phyloP scores from a whole-genome alignment of 257 asterid species.

The Leonotis leonurus region DNA sequence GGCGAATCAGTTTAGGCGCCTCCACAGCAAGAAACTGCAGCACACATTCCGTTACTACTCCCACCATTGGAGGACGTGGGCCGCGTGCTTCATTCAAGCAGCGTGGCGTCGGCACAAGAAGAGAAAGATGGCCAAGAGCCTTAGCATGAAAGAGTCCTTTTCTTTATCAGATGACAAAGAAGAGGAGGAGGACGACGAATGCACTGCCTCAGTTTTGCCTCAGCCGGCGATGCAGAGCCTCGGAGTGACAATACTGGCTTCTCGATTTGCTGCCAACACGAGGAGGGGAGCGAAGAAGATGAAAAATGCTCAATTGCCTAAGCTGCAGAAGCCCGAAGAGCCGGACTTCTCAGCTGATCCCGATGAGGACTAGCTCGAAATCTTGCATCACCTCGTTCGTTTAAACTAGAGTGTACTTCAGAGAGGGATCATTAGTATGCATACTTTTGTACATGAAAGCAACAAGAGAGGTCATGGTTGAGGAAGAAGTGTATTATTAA shows the following conservation, averaged over 20 bases:
- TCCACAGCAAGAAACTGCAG: conserved; percentile 77
- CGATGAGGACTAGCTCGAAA: conserved; percentile 45
- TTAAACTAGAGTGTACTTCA: too few species aligned
- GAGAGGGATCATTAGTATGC: not conserved
- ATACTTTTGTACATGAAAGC: conserved; percentile 14
- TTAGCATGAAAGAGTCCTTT: conserved; percentile 48
- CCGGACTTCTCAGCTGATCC: conserved; percentile 73
- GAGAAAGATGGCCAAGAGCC: conserved; percentile 35
- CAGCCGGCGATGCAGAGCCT: conserved; percentile 32
- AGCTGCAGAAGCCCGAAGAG: conserved; percentile 64
- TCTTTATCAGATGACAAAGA: conserved; percentile 10
- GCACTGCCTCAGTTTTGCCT: conserved; percentile 5
- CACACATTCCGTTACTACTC: conserved; percentile 75
- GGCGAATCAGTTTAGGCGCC: conserved; percentile 76
- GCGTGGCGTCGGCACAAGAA: conserved; percentile 63
- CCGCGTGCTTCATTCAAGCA: conserved; percentile 69
- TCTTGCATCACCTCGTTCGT: too few species aligned
- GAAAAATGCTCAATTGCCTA: conserved; percentile 48
- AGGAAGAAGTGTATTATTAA: not conserved
- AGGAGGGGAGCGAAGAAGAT: conserved; percentile 61
- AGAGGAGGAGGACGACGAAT: conserved; percentile 1
- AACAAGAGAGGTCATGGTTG: not conserved
- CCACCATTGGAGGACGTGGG: conserved; percentile 89
- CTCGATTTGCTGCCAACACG: conserved; percentile 68
- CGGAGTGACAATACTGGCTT: conserved; percentile 64